A percentile compares a stretch with the other conserved stretches of the same genome.
Conservation (phyloP, 768 basidiomycete species). For the Tylopilus sp. region DNA sequence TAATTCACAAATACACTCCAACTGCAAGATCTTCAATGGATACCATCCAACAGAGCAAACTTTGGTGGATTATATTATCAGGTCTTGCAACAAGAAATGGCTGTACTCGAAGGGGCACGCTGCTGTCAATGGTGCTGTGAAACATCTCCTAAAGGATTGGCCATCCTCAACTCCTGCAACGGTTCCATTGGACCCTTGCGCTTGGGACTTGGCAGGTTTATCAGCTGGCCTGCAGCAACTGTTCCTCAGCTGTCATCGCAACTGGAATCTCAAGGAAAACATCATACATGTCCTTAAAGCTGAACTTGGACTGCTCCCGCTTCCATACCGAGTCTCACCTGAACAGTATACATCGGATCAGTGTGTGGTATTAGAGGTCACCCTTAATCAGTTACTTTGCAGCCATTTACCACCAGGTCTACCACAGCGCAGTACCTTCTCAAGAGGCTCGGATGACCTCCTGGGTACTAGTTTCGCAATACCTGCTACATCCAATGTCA, state of each 20-base stretch:
- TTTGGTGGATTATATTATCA: neutral
- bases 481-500: too few relatives aligned
- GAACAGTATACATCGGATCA: neutral
- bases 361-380: neutral
- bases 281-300: neutral
- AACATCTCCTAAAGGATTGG: slow-evolving; percentile 11
- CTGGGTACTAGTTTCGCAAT: too few relatives aligned
- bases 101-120: too few relatives aligned
- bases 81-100: neutral
- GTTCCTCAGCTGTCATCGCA: slow-evolving; percentile 15
- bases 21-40: slow-evolving; percentile 9
- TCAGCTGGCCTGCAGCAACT: neutral
- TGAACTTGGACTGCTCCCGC: neutral
- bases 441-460: too few relatives aligned
- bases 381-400: neutral
- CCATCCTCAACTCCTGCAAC: slow-evolving; percentile 1
- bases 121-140: neutral
- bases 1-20: neutral
- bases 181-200: neutral
- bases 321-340: neutral
- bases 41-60: slow-evolving; percentile 3
- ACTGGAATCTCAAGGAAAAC: neutral
- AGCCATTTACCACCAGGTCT: neutral
- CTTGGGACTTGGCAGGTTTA: neutral
- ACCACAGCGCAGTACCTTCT: neutral